These are phyloP conservation scores for Talaromyces sp. DNA, from an alignment of 2,329 filamentous ascomycete genomes.

Conservation along the genomic window DNA sequence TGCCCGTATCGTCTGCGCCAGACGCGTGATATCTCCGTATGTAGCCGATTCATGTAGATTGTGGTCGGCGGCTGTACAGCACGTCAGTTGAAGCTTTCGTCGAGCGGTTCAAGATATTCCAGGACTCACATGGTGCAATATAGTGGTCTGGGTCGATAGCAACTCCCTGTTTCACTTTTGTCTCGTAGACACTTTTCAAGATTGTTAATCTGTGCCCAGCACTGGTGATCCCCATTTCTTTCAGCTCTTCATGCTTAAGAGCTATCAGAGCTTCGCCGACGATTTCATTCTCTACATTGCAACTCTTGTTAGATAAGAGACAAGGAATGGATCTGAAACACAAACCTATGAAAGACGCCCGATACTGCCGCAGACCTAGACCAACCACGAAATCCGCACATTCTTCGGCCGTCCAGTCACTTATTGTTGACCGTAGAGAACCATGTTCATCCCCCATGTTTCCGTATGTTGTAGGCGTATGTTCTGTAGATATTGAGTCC, in stretches of 20 bases:
- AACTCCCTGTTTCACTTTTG: constrained; percentile 90
- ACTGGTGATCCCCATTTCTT: constrained; percentile 88
- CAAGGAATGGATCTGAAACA: constrained; percentile 20
- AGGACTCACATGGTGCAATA: constrained; percentile 73
- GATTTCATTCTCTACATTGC: constrained; percentile 77
- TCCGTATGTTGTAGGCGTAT: constrained; percentile 59
- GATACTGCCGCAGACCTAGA: constrained; percentile 76
- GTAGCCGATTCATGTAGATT: constrained; percentile 84
- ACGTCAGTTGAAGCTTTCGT: constrained; percentile 2
- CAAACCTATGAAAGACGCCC: constrained; percentile 75
- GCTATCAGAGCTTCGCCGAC: constrained; percentile 86
- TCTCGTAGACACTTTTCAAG: constrained; percentile 91
- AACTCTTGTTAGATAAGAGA: background rate
- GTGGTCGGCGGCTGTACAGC: constrained; percentile 72
- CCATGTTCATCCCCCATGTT: constrained; percentile 47
- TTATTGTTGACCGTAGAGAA: constrained; percentile 53
- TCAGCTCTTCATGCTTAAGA: constrained; percentile 85
- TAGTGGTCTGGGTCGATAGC: constrained; percentile 91
- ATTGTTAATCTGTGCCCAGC: constrained; percentile 93
- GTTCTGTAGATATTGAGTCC: constrained; percentile 54
- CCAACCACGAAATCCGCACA: constrained; percentile 81
- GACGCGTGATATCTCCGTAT: constrained; percentile 83
- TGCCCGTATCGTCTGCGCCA: constrained; percentile 82
- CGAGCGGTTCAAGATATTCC: background rate
- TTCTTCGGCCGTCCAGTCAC: constrained; percentile 69